Evolutionary conservation across 208 protist species (phyloP), one percentile per base, ranked within the genome.

Genomic region (Phytomonas francai): DNA sequence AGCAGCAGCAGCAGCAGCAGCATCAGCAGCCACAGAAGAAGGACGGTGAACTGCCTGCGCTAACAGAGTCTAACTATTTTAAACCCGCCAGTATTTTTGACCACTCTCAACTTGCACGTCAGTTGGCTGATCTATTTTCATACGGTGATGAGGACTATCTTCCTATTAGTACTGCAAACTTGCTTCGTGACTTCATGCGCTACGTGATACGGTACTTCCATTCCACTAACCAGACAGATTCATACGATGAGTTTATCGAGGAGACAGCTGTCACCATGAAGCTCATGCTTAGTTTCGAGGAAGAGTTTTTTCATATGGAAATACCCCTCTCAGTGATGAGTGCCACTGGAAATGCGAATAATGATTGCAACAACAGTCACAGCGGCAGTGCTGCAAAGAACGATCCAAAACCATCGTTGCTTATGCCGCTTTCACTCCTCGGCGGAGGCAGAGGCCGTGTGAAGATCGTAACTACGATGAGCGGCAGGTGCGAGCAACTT

Each of bases 401-500:
- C 16, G 45, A 54, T 25, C 16, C 45, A 25, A 54, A 54, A 19
- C 1, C 25, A 22, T 6, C 45, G 19, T 54, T 54, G 7, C 65
- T 85, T 39, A 67, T 92, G 11, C 90, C 90, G 8, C 72, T 95
- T 57, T 70, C 85, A 33, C 60, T 87, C 54, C 36, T 85, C 59
- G 84, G 85, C 66, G 82, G 87, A 45, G 85, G 80, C 33, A 70
- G 60, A 36, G 77, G 76, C 19, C 45, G 16, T 31, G 58, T 66
- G 32, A 68, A 95, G 14, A 84, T 74, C 33, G 89, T 95, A 70
- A 85, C 93, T 65, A 59, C 71, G 16, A 80, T 79, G 54, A 80
- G 74, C 59, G 81, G 87, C n/a, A 73, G 73, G 61, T 82, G 87
- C 62, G 92, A 97, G 64, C 84, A 91, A 42, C 77, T 87, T 34